These are phyloP conservation scores for Eimeria falciformis DNA, from an alignment of 169 alveolate genomes.

Conservation along the genomic window DNA sequence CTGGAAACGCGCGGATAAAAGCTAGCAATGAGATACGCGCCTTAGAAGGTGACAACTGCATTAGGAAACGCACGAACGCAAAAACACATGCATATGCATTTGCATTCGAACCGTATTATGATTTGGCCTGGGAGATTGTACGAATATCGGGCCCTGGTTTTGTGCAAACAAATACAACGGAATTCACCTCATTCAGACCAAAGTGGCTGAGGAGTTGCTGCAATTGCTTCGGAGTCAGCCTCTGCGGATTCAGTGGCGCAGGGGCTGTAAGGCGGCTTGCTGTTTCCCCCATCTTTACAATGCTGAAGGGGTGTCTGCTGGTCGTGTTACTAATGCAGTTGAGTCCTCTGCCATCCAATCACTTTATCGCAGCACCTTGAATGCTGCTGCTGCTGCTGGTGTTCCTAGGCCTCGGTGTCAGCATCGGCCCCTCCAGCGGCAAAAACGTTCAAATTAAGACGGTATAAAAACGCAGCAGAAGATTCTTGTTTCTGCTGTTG, in stretches of 20 bases:
- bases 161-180: background rate
- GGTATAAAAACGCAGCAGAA: slow-evolving; percentile 11
- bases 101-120: background rate
- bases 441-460: background rate
- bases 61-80: background rate
- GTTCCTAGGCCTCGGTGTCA: slow-evolving; percentile 13
- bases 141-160: too few relatives aligned
- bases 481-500: background rate
- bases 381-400: slow-evolving; percentile 13
- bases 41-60: slow-evolving; percentile 61
- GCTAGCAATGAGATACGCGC: slow-evolving; percentile 63
- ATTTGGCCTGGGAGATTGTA: background rate
- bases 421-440: slow-evolving; percentile 59
- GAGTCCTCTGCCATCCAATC: background rate
- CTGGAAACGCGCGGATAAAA: slow-evolving; percentile 55
- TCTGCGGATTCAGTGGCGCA: slow-evolving; percentile 53
- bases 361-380: slow-evolving; percentile 35
- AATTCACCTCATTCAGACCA: slow-evolving; percentile 52
- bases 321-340: too few relatives aligned
- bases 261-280: slow-evolving; percentile 55
- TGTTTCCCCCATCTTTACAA: slow-evolving; percentile 44
- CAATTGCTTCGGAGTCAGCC: slow-evolving; percentile 47
- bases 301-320: too few relatives aligned
- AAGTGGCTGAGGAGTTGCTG: slow-evolving; percentile 60
- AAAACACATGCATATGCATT: background rate